Base-by-base conservation (phyloP, 164 flowering plant species). In the Taxillus chinensis region DNA sequence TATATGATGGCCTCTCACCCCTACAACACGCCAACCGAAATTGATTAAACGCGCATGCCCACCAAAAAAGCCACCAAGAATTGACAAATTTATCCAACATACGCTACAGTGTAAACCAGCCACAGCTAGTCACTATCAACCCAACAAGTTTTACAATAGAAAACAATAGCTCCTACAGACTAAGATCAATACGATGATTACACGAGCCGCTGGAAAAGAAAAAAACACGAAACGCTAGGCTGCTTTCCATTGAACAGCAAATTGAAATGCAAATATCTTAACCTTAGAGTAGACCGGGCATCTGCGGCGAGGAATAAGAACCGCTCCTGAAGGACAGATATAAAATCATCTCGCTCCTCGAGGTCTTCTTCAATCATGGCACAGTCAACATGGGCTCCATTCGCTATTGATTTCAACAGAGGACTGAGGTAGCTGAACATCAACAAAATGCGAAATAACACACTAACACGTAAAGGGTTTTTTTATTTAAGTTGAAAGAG, bases 291-390 rank as follows among this genome's bases (percentile, higher is more conserved):
- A 42, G 89, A 81, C 7, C 87, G 82, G 16, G 98, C 96, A 79
- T 92, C 98, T 39, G 98, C 98, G 6, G 96, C 96, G 42, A 92
- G 95, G 71, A 81, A 92, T 6, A 92, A 77, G 74, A 92, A 92
- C 10, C 87, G 81, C 0, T 91, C 78, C 75, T 86, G 96, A 14
- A 92, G 87, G 67, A 73, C 68, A 39, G 79, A 63, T 9, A 90
- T 79, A 66, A 83, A 87, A 55, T 69, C 61, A n/a, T 87, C 87
- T 42, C 93, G 71, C 68, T 78, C 92, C 51, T 85, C 82, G 17
- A 75, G 75, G 43, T 85, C 92, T 64, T 78, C 82, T 57, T 75
- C 87, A 68, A 83, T 78, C 78, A 81, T 71, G 43, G 73, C 49
- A 67, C 73, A 71, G 62, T 84, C 93, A 60, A 73, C 64, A 45